Evolutionary conservation across 176 grass and related monocot genomes (phyloP), one percentile per base, ranked within the genome.

Genomic region (Pontederia crassipes): DNA sequence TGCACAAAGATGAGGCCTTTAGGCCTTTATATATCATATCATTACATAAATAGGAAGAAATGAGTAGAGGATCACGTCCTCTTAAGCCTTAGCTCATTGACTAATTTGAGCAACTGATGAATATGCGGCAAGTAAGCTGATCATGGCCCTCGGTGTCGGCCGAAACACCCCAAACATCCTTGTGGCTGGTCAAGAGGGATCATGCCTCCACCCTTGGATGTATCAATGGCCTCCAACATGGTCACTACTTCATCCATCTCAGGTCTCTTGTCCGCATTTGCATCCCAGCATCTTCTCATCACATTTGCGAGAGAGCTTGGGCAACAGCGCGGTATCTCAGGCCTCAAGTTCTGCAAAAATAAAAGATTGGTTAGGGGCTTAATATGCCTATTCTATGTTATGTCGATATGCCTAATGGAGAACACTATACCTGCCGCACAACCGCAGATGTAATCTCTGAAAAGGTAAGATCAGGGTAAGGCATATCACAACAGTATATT

Each of bases 401-500:
- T 24, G 20, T 13, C 2, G 5, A 17, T 46, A 8, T 4, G 9
- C 40, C 66, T 15, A 8, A 28, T 11, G 18, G 17, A 28, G 46
- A 65, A 24, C 46, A 11, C 29, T n/a, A n/a, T 81, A 93, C 94
- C 88, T 93, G 94, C 32, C 94, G 94, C 64, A 98, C 88, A 10
- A 98, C 94, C 57, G 94, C 94, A 13, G 94, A 98, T 52, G 94
- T 89, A 48, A 98, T 85, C 76, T 98, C 94, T 2, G 88, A 89
- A 77, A 98, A 98, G 69, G 88, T 98, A 48, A 98, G 88, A 46
- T 98, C 88, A 8, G 94, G 94, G 69, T 98, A 98, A 14, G 94
- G 94, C 94, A 93, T 98, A 73, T 98, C 94, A 12, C 94, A 98
- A 57, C 94, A 98, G 79, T 98, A 98, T 81, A 86, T 69, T 72